Evolutionary conservation across 768 basidiomycete species (phyloP), one percentile per base, ranked within the genome.

Genomic region (Asterophora parasitica): DNA sequence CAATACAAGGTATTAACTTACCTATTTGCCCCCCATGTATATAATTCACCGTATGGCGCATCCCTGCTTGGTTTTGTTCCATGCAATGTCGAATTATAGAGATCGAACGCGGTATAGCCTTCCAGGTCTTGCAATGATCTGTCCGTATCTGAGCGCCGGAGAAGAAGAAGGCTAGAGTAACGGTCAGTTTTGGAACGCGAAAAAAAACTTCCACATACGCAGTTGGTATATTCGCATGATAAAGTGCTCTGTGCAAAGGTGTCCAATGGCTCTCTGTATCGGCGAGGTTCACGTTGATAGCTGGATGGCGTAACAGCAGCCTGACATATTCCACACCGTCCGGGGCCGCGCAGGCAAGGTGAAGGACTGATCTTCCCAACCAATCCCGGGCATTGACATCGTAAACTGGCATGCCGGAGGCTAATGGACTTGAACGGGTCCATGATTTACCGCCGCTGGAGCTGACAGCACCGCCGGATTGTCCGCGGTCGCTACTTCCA

Each of bases 221-320:
- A 37, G 79, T 77, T 40, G 82, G 72, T 7, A 93, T 50, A 56
- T 92, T 91, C 1, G 88, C 90, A 31, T 73, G 64, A 61, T 92
- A 96, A 56, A 94, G 64, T 1, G 90, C 90, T 40, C 92, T 72
- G 59, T 99, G 95, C 16, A 98, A 70, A 6, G 94, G 79, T 1
- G 92, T 95, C 88, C 92, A 97, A 48, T 85, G 85, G 48, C 80
- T 89, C 72, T 98, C 95, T 44, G 63, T 63, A 65, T 99, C 95
- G 34, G 71, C 68, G 6, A 87, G 49, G 56, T 98, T 98, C 55
- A 92, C 80, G 48, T 88, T 84, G 62, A 93, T 73, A 17, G 71
- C 66, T 1, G 90, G 82, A 54, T 91, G 85, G 13, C 78, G 76
- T 42, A 98, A 75, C 4, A 97, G 71, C 46, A 88, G 70, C 43